Conservation (phyloP, 257 asterid genomes). For the Solanum acaule region DNA sequence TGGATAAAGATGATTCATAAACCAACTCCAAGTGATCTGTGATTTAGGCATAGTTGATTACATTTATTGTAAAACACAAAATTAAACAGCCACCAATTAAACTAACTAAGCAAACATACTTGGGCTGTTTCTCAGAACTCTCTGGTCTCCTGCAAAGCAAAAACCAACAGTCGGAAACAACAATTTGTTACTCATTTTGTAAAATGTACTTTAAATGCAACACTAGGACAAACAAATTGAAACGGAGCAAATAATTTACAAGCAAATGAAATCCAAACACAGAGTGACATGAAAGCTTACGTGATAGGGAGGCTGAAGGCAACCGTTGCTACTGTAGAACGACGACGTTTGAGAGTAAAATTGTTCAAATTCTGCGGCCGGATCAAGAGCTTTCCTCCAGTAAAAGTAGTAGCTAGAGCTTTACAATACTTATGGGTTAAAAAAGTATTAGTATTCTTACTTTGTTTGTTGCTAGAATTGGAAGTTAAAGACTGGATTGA, state of each 20-base stretch:
- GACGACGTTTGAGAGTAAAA: conserved; percentile 35
- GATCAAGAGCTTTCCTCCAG: conserved; percentile 40
- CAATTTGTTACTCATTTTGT: not conserved
- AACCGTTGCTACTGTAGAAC: conserved; percentile 53
- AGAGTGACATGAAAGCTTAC: conserved; percentile 23
- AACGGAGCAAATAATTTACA: not conserved
- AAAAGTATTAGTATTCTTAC: conserved; percentile 16
- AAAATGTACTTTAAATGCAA: not conserved
- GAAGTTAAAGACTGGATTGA: conserved; percentile 34
- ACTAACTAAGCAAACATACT: conserved; percentile 24
- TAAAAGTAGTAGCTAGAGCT: conserved; percentile 19
- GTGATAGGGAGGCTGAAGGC: conserved; percentile 60
- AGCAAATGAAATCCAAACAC: not conserved
- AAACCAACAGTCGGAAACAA: not conserved
- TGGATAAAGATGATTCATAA: not conserved
- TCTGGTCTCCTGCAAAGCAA: conserved; percentile 37
- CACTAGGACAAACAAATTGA: not conserved
- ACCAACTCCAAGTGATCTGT: not conserved
- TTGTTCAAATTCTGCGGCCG: conserved; percentile 19
- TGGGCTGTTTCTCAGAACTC: conserved; percentile 35
- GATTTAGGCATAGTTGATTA: not conserved
- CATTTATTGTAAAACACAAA: not conserved
- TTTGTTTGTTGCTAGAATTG: conserved; percentile 24
- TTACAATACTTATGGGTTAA: conserved; percentile 10
- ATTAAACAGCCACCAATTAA: not conserved